Evolutionary conservation across 2,329 filamentous ascomycete genomes (phyloP).

Genomic region (Curvularia hawaiiensis): DNA sequence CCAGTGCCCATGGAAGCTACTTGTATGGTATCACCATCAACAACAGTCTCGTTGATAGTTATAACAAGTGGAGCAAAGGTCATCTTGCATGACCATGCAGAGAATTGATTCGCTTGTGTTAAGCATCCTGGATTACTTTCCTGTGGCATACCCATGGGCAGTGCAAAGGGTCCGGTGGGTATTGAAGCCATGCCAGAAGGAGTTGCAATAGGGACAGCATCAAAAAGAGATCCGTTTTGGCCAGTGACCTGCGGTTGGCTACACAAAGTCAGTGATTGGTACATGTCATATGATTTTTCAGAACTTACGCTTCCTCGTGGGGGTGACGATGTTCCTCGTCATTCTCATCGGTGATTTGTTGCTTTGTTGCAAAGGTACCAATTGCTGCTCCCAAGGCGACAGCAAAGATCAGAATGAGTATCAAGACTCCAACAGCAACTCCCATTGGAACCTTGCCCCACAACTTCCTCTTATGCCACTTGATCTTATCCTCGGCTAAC

Average conservation of each 20-base stretch:
- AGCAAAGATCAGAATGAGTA: conserved; percentile 54
- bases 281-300: background rate
- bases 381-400: conserved; percentile 59
- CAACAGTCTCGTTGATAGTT: conserved; percentile 30
- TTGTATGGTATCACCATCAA: conserved; percentile 16
- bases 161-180: conserved; percentile 56
- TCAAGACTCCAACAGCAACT: conserved; percentile 53
- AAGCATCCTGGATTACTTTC: conserved; percentile 58
- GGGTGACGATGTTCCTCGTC: conserved; percentile 20
- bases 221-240: conserved; percentile 53
- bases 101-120: conserved; percentile 49
- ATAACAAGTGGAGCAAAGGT: conserved; percentile 42
- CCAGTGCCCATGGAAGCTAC: conserved; percentile 31
- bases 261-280: conserved; percentile 22
- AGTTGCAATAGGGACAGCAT: conserved; percentile 57
- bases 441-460: conserved; percentile 59
- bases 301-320: conserved; percentile 40
- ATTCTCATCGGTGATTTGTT: conserved; percentile 25
- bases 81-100: conserved; percentile 59
- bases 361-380: conserved; percentile 58
- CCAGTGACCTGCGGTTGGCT: conserved; percentile 53
- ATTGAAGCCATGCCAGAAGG: conserved; percentile 53
- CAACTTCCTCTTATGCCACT: conserved; percentile 50
- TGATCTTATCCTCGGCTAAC: conserved; percentile 24
- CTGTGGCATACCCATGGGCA: conserved; percentile 55